A percentile compares a stretch with the other conserved stretches of the same genome.
phyloP scores from a whole-genome alignment of 208 protist species.

The Leishmania tropica region DNA sequence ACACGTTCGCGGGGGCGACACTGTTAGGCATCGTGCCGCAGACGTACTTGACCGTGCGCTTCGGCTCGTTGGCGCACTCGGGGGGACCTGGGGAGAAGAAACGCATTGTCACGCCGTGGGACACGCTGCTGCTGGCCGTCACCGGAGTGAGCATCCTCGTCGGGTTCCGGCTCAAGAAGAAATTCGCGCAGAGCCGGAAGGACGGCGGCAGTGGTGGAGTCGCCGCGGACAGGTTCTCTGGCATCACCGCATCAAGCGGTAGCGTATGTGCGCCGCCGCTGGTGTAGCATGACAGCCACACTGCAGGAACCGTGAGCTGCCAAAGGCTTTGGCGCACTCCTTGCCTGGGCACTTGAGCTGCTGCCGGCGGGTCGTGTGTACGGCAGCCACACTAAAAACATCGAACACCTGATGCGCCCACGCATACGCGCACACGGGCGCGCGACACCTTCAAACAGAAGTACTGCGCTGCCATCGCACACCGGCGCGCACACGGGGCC shows the following conservation, averaged over 20 bases:
- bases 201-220: neutral
- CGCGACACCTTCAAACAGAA: neutral
- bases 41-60: slow-evolving; percentile 88
- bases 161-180: slow-evolving; percentile 43
- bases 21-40: slow-evolving; percentile 88
- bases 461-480: neutral
- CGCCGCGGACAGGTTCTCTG: neutral
- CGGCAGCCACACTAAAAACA: neutral
- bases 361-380: neutral
- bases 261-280: slow-evolving; percentile 10
- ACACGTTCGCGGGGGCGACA: slow-evolving; percentile 77
- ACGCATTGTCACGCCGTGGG: slow-evolving; percentile 68
- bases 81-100: slow-evolving; percentile 23
- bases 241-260: neutral
- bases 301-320: neutral
- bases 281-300: neutral
- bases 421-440: neutral
- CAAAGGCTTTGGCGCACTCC: neutral
- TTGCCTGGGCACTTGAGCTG: neutral
- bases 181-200: slow-evolving; percentile 21
- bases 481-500: neutral
- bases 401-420: neutral
- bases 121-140: slow-evolving; percentile 66
- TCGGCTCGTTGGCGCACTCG: slow-evolving; percentile 52
- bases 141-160: slow-evolving; percentile 44